A percentile compares a stretch with the other conserved stretches of the same genome.
These are phyloP conservation scores for Camellia japonica DNA, from an alignment of 148 eudicot species.

Conservation along the genomic window DNA sequence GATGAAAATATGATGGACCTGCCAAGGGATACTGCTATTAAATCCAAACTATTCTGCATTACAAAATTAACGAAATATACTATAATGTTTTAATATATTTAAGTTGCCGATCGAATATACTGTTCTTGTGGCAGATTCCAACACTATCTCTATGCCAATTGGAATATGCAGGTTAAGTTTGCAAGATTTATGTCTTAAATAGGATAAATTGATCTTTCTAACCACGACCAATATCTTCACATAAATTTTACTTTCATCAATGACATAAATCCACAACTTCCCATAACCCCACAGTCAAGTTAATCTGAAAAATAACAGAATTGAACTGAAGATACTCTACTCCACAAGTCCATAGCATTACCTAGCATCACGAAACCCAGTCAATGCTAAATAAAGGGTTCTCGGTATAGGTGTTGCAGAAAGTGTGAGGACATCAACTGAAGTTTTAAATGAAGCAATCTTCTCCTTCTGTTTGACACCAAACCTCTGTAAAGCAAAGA, in stretches of 20 bases:
- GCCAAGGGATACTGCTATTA: neutral
- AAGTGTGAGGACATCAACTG: conserved; percentile 94
- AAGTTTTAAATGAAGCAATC: conserved; percentile 95
- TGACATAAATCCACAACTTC: neutral
- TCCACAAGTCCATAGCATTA: conserved; percentile 23
- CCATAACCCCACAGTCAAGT: neutral
- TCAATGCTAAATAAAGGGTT: conserved; percentile 93
- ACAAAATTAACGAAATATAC: too few species aligned
- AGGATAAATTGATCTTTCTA: neutral
- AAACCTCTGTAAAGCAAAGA: conserved; percentile 66
- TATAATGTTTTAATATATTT: neutral
- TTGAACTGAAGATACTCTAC: neutral
- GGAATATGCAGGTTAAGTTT: neutral
- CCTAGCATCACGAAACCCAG: conserved; percentile 99
- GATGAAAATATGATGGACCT: neutral
- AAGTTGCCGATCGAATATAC: neutral
- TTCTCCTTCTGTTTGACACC: conserved; percentile 98
- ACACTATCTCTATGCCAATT: neutral
- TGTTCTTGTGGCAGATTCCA: neutral
- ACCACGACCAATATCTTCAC: neutral
- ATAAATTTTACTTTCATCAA: neutral
- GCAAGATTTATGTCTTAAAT: neutral
- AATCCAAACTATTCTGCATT: neutral
- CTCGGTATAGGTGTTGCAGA: conserved; percentile 99
- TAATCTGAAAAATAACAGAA: neutral